Evolutionary conservation across 352 stramenopile genomes (phyloP).

Genomic region (Phytophthora multivora): DNA sequence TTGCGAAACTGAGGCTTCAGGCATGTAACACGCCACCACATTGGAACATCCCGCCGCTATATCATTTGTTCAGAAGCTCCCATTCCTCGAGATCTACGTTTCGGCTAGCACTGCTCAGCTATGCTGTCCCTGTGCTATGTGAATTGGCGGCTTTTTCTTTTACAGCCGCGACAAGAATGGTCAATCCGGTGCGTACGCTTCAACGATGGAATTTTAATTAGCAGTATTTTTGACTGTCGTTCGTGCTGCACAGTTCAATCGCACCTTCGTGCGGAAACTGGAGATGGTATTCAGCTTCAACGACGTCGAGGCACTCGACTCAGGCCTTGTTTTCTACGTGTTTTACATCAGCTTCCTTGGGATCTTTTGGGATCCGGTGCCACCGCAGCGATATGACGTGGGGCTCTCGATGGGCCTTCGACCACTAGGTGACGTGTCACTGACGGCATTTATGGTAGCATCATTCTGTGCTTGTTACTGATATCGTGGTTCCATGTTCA

Average conservation of each 20-base stretch:
- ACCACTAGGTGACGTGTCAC: slow-evolving; percentile 63
- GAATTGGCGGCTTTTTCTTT: slow-evolving; percentile 87
- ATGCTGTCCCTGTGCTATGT: slow-evolving; percentile 81
- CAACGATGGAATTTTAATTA: neutral
- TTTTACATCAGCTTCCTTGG: slow-evolving; percentile 84
- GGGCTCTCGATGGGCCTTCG: slow-evolving; percentile 71
- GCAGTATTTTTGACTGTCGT: slow-evolving; percentile 4
- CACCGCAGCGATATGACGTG: slow-evolving; percentile 79
- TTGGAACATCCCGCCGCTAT: slow-evolving; percentile 84
- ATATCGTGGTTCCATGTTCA: slow-evolving; percentile 5
- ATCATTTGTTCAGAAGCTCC: slow-evolving; percentile 84
- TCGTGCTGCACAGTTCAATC: slow-evolving; percentile 72
- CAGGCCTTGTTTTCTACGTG: slow-evolving; percentile 87
- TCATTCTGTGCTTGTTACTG: neutral
- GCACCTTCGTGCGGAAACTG: slow-evolving; percentile 80
- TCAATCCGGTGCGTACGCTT: slow-evolving; percentile 71
- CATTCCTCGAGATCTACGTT: slow-evolving; percentile 75
- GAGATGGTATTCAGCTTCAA: slow-evolving; percentile 91
- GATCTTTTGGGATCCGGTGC: slow-evolving; percentile 87
- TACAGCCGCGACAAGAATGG: slow-evolving; percentile 84
- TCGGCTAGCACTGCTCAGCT: slow-evolving; percentile 79
- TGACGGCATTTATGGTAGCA: neutral
- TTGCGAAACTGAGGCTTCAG: slow-evolving; percentile 69
- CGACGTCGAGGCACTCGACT: slow-evolving; percentile 85
- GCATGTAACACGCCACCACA: slow-evolving; percentile 82